phyloP scores from a whole-genome alignment of 2,329 filamentous ascomycete species.

The Penicillium sp. region DNA sequence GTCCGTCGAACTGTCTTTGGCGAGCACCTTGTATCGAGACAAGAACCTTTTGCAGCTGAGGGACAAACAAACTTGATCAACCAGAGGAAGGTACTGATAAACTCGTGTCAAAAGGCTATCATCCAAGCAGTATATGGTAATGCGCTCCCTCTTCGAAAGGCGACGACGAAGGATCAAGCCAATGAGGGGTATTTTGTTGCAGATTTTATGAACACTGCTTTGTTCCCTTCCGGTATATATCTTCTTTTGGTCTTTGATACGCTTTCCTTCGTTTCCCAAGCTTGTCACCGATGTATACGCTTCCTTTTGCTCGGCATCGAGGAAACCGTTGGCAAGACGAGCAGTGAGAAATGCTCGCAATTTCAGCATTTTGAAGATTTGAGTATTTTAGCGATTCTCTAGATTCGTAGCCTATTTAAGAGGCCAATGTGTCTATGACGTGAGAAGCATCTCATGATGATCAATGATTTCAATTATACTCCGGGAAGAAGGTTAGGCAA shows the following conservation, averaged over 20 bases:
- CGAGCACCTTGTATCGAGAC: slow-evolving; percentile 2
- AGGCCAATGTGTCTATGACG: no score
- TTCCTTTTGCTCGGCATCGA: neutral
- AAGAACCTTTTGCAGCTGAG: slow-evolving; percentile 17
- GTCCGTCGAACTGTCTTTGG: slow-evolving; percentile 9
- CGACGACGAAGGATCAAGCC: neutral
- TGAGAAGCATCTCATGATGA: no score
- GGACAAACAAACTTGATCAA: slow-evolving; percentile 15
- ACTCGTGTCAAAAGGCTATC: slow-evolving; percentile 10
- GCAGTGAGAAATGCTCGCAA: neutral
- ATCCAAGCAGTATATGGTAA: slow-evolving; percentile 11
- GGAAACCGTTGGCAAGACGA: neutral
- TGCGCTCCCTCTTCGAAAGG: neutral
- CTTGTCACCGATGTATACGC: neutral
- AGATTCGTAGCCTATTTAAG: no score
- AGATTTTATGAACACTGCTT: neutral
- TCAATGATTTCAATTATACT: no score
- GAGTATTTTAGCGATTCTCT: no score
- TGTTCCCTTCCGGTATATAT: neutral
- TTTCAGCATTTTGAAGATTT: neutral
- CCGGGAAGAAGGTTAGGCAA: no score
- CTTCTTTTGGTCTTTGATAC: no score
- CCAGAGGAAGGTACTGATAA: slow-evolving; percentile 9
- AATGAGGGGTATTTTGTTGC: neutral
- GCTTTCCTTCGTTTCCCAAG: neutral